Base-by-base conservation (phyloP, 768 basidiomycete species). In the Boletus barrowsii region DNA sequence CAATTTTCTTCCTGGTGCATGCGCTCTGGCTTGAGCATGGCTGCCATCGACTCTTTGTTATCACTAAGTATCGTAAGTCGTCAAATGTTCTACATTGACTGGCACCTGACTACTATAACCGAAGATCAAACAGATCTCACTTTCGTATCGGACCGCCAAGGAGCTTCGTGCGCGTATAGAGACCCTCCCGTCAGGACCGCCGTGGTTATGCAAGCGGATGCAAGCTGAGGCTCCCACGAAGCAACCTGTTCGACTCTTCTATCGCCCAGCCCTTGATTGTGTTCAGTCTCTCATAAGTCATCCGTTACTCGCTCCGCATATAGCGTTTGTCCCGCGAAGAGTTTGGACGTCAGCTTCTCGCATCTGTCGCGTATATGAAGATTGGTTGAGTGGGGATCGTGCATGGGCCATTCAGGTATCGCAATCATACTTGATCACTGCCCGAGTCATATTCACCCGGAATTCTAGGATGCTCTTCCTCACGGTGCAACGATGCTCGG, bases 401-500 rank as follows among this genome's bases (percentile, higher is more conserved):
- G 42, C 49, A 4, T 56, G 49, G 49, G 14, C 5, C 4, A 47
- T 56, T 3, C 55, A 56, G 40, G 49, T 56, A 35, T 24, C 22
- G 22, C 22, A 24, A 24, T 24, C 22, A 24, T 24, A 24, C 22
- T 24, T 24, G 22, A 24, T 24, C 22, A 24, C 22, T 24, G 22
- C 22, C 22, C 4, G 7, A 14, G n/a, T n/a, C 15, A 30, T 11
- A 1, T 32, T 18, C 20, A 10, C 8, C 10, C n/a, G 8, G 3
- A 10, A 22, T 9, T 6, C 32, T 9, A 0, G 20, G 11, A 55
- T 9, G 8, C 15, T n/a, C 6, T 42, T 24, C 22, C 40, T 10
- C 14, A 51, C 26, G 55, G 48, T 26, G 22, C 8, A 15, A 8
- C 33, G 35, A 32, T 11, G 20, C 26, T 3, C 5, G 45, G 45